Base-by-base conservation (phyloP, 2,329 filamentous ascomycete species). In the Chrysosporium keratinophilum region DNA sequence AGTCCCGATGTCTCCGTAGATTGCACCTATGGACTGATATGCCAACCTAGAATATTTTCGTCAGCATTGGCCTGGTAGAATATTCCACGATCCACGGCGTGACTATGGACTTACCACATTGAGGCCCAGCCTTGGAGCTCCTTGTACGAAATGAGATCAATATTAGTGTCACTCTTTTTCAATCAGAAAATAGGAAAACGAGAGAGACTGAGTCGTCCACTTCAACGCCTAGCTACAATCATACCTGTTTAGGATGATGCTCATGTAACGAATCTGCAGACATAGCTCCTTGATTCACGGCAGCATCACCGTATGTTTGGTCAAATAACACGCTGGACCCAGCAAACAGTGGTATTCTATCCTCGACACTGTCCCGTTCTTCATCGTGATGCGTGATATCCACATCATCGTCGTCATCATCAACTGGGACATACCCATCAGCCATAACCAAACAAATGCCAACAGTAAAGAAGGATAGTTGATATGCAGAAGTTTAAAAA, bases 1-100 rank as follows among this genome's bases (percentile, higher is more conserved):
- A 5, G 78, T 81, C 17, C 77, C 78, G 56, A 81, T 80, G 55
- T 81, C 78, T n/a, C 78, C 78, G 56, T 80, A 80, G 50, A 80
- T 80, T 54, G 79, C 77, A 34, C 78, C 78, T 33, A 75, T 73
- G 1, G 74, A 76, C 59, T 80, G 76, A 61, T 80, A 81, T 6
- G 77, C 74, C 12, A 78, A 70, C 68, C 72, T 66, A 43, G 7
- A 49, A n/a, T n/a, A n/a, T n/a, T 2, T 1, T 20, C 34, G 28
- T 51, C 20, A 47, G 33, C 23, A 39, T 40, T 49, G 23, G 45
- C 43, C 33, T 33, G 19, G 10, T 10, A 42, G 28, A 7, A 33
- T n/a, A n/a, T n/a, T n/a, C 23, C 23, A 28, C 23, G 23, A 7
- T 28, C 9, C 15, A 15, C 35, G n/a, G 15, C 12, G 35, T 4